These are phyloP conservation scores for Infundibulicybe gibba DNA, from an alignment of 768 basidiomycete genomes.

Conservation along the genomic window DNA sequence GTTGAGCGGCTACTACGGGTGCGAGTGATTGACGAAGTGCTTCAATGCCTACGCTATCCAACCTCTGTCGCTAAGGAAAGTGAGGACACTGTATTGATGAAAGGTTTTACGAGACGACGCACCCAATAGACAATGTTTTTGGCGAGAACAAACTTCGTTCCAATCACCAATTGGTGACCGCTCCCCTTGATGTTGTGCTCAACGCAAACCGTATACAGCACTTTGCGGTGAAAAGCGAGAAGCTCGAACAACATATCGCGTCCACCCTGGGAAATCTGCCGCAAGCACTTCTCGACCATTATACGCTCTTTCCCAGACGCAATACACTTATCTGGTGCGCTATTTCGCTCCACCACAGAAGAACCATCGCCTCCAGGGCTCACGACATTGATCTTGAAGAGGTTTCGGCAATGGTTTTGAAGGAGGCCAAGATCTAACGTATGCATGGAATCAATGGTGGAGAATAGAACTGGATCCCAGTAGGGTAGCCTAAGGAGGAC, in stretches of 20 bases:
- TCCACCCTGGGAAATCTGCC: not conserved
- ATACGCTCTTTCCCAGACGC: not conserved
- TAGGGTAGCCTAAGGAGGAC: constrained; percentile 31
- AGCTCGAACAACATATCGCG: not conserved
- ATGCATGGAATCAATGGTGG: constrained; percentile 38
- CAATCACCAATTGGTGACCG: not conserved
- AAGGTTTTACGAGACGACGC: not conserved
- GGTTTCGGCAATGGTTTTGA: constrained; percentile 9
- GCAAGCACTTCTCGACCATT: not conserved
- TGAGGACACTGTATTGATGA: not conserved
- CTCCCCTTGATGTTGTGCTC: not conserved
- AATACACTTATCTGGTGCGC: constrained; percentile 1
- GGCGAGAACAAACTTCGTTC: constrained; percentile 9
- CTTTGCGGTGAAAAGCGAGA: not conserved
- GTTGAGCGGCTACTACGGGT: too few relatives aligned
- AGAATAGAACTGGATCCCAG: constrained; percentile 27
- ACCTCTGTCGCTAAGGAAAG: constrained; percentile 1
- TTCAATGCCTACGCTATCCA: not conserved
- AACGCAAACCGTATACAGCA: not conserved
- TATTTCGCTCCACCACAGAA: constrained; percentile 1
- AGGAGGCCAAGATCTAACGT: constrained; percentile 29
- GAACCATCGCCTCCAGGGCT: constrained; percentile 1
- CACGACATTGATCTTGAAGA: not conserved
- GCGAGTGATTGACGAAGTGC: not conserved
- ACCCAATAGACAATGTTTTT: not conserved